phyloP scores from a whole-genome alignment of 2,329 filamentous ascomycete species.

The Colletotrichum eleusines region DNA sequence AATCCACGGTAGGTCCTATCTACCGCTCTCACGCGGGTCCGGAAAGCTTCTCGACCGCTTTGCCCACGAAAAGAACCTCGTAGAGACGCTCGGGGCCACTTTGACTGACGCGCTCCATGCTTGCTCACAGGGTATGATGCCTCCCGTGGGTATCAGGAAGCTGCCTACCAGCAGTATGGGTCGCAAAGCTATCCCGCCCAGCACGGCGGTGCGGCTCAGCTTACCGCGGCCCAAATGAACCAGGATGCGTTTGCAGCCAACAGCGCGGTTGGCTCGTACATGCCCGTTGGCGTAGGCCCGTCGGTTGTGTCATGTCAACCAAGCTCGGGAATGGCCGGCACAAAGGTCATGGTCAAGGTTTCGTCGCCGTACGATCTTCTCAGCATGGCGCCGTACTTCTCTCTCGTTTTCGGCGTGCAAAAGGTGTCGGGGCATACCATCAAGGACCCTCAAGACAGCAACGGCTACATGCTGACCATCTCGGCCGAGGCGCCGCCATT shows the following conservation, averaged over 20 bases:
- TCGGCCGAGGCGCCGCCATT: slow-evolving; percentile 77
- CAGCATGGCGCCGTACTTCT: slow-evolving; percentile 69
- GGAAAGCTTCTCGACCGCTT: not conserved
- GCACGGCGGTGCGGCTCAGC: slow-evolving; percentile 57
- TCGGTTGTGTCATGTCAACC: slow-evolving; percentile 80
- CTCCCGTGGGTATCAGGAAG: slow-evolving; percentile 70
- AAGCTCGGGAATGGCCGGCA: slow-evolving; percentile 74
- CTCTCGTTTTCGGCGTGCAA: slow-evolving; percentile 82
- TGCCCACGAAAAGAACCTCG: not conserved
- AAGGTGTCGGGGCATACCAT: slow-evolving; percentile 74
- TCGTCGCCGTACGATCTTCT: slow-evolving; percentile 80
- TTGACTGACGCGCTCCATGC: slow-evolving; percentile 7
- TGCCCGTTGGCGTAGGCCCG: slow-evolving; percentile 62
- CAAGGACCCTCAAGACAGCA: slow-evolving; percentile 67
- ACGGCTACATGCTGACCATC: slow-evolving; percentile 78
- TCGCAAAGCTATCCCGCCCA: slow-evolving; percentile 61
- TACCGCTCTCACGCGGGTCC: not conserved
- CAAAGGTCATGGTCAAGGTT: slow-evolving; percentile 79
- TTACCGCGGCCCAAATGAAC: slow-evolving; percentile 63
- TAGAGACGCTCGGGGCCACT: too few relatives aligned
- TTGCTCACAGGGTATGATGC: slow-evolving; percentile 66
- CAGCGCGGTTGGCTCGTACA: slow-evolving; percentile 74
- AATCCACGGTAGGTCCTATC: slow-evolving; percentile 79
- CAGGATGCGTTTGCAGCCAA: slow-evolving; percentile 70
- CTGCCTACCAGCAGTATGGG: slow-evolving; percentile 66